Percentiles rank a stretch among this genome's conserved stretches.
Conservation (phyloP, 768 basidiomycete genomes). For the Tylopilus vinaceipallidus region DNA sequence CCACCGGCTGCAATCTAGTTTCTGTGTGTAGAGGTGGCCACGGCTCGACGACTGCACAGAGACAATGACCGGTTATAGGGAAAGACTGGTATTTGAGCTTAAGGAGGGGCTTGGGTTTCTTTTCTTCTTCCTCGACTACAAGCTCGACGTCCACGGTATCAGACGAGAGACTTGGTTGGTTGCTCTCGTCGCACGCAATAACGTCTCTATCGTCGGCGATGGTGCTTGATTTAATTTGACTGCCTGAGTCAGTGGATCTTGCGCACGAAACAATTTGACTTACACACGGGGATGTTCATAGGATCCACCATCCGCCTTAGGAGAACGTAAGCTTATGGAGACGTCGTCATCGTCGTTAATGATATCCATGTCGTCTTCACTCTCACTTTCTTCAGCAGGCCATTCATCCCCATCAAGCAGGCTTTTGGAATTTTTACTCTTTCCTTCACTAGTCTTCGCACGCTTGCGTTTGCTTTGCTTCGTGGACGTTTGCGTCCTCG, state of each 20-base stretch:
- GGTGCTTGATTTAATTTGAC: neutral
- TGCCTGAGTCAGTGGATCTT: neutral
- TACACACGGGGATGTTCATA: conserved; percentile 1
- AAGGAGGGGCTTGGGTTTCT: conserved; percentile 70
- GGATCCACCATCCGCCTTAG: neutral
- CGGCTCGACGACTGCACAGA: conserved; percentile 83
- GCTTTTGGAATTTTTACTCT: conserved; percentile 27
- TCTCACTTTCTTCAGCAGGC: conserved; percentile 18
- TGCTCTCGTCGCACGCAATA: neutral
- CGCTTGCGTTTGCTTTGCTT: conserved; percentile 29
- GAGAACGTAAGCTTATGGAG: conserved; percentile 13
- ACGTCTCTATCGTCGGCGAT: neutral
- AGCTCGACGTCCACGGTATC: conserved; percentile 33
- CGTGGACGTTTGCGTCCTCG: conserved; percentile 12
- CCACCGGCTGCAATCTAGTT: conserved; percentile 33
- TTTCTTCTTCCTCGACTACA: conserved; percentile 56
- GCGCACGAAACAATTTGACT: neutral
- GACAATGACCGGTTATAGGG: conserved; percentile 64
- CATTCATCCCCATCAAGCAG: conserved; percentile 27
- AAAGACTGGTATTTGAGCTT: conserved; percentile 71
- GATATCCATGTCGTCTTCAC: conserved; percentile 24
- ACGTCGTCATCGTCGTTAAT: conserved; percentile 27
- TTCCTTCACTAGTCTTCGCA: conserved; percentile 42
- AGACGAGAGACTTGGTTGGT: neutral
- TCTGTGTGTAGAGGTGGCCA: conserved; percentile 54